phyloP scores from a whole-genome alignment of 1,139 yeast species.

The Hyphopichia wangnamkhiaoensis region DNA sequence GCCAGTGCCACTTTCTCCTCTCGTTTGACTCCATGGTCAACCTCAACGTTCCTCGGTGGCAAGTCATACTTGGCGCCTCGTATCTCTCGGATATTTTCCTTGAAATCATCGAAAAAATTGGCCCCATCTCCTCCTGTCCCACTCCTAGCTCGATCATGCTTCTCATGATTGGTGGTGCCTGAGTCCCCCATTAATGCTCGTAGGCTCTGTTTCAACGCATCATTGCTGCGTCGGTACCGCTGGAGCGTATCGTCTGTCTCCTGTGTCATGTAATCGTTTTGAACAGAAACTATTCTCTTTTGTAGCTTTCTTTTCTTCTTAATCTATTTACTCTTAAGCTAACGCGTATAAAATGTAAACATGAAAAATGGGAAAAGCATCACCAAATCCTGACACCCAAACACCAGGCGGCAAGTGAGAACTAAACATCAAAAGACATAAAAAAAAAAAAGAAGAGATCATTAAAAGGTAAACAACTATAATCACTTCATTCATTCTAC shows the following conservation, averaged over 20 bases:
- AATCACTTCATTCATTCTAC: too few species aligned
- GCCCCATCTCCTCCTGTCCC: constrained; percentile 1
- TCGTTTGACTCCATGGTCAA: constrained; percentile 2
- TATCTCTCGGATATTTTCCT: constrained; percentile 12
- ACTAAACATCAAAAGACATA: not conserved
- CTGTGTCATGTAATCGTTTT: too few species aligned
- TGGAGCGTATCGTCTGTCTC: constrained; percentile 4
- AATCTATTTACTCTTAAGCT: not conserved
- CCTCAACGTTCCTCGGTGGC: constrained; percentile 7
- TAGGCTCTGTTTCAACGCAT: constrained; percentile 5
- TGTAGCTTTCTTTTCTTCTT: not conserved
- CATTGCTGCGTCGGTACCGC: constrained; percentile 1
- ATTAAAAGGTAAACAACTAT: too few species aligned
- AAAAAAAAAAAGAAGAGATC: too few species aligned
- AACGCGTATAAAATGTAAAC: not conserved
- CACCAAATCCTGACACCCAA: not conserved
- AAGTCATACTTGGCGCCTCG: constrained; percentile 12
- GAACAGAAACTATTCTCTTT: too few species aligned
- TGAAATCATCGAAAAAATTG: constrained; percentile 10
- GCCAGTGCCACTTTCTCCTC: not conserved
- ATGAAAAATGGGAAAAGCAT: not conserved
- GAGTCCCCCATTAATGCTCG: constrained; percentile 6
- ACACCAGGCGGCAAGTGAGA: not conserved
- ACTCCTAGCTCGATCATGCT: not conserved
- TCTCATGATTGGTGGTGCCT: not conserved